Conservation (phyloP, 192 early-diverging fungal species). For the Rhizophagus prolifer region DNA sequence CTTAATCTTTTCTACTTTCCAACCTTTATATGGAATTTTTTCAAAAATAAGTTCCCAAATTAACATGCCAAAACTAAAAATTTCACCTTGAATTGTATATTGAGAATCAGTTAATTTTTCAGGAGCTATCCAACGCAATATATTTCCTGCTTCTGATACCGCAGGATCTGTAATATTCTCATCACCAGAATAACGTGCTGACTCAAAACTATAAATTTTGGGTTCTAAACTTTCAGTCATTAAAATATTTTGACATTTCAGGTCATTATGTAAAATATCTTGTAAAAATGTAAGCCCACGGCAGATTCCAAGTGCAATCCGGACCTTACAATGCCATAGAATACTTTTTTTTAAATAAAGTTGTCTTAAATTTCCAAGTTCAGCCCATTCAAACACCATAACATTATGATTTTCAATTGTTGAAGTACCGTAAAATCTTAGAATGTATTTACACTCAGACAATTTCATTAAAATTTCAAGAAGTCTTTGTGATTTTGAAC, state of each 20-base stretch:
- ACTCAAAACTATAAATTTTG: too few relatives aligned
- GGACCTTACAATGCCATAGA: background rate
- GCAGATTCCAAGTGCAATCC: background rate
- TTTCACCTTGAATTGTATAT: background rate
- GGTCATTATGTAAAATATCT: background rate
- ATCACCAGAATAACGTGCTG: too few relatives aligned
- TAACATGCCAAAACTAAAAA: background rate
- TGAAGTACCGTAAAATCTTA: conserved; percentile 9
- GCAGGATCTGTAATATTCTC: too few relatives aligned
- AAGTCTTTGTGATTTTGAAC: background rate
- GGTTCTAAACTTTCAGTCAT: background rate
- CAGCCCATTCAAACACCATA: conserved; percentile 6
- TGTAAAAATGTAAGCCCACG: conserved; percentile 6
- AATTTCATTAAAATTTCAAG: conserved; percentile 1
- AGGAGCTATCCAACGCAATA: background rate
- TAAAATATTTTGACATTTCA: background rate
- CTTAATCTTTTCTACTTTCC: too few relatives aligned
- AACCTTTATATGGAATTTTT: too few relatives aligned
- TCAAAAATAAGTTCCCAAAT: too few relatives aligned
- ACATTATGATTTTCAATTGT: background rate
- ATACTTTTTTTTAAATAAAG: background rate
- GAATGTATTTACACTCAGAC: background rate
- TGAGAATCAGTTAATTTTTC: background rate
- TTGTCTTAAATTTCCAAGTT: background rate
- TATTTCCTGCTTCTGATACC: background rate